phyloP scores from a whole-genome alignment of 2,329 filamentous ascomycete genomes.

The Ceratocystis harringtonii region DNA sequence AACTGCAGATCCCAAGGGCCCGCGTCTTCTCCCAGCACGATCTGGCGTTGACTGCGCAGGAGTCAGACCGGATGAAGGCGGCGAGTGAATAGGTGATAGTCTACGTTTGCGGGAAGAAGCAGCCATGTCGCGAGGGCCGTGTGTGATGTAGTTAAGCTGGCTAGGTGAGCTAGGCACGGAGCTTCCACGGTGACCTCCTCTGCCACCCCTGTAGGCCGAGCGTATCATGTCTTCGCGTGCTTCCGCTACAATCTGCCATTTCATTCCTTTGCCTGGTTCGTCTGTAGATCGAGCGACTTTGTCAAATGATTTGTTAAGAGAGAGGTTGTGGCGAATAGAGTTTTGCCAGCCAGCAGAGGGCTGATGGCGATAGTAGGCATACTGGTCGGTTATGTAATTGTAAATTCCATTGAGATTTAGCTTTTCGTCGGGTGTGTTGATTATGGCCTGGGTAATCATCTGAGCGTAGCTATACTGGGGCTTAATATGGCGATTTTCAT shows the following conservation, averaged over 20 bases:
- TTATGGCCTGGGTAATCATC: slow-evolving; percentile 90
- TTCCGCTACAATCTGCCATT: slow-evolving; percentile 86
- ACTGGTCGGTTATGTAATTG: slow-evolving; percentile 76
- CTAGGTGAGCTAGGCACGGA: slow-evolving; percentile 55
- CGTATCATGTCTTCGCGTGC: slow-evolving; percentile 76
- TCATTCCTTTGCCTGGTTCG: slow-evolving; percentile 97
- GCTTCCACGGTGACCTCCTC: slow-evolving; percentile 50
- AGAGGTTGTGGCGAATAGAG: slow-evolving; percentile 91
- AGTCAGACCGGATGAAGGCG: slow-evolving; percentile 35
- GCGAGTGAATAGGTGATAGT: slow-evolving; percentile 40
- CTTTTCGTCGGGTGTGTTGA: slow-evolving; percentile 73
- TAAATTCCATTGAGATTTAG: slow-evolving; percentile 88
- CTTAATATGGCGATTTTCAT: slow-evolving; percentile 80
- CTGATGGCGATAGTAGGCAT: slow-evolving; percentile 84
- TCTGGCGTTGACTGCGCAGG: slow-evolving; percentile 45
- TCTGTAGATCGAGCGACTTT: slow-evolving; percentile 87
- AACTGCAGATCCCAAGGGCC: slow-evolving; percentile 24
- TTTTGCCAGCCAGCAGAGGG: slow-evolving; percentile 82
- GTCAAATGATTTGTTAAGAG: slow-evolving; percentile 83
- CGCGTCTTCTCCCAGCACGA: slow-evolving; percentile 24
- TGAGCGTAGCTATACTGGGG: slow-evolving; percentile 93
- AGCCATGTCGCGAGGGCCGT: slow-evolving; percentile 41
- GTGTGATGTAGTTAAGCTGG: slow-evolving; percentile 45
- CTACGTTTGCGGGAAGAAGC: slow-evolving; percentile 42
- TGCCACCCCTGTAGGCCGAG: slow-evolving; percentile 47